Evolutionary conservation across 2,329 filamentous ascomycete species (phyloP).

Genomic region (Amauroascus niger): DNA sequence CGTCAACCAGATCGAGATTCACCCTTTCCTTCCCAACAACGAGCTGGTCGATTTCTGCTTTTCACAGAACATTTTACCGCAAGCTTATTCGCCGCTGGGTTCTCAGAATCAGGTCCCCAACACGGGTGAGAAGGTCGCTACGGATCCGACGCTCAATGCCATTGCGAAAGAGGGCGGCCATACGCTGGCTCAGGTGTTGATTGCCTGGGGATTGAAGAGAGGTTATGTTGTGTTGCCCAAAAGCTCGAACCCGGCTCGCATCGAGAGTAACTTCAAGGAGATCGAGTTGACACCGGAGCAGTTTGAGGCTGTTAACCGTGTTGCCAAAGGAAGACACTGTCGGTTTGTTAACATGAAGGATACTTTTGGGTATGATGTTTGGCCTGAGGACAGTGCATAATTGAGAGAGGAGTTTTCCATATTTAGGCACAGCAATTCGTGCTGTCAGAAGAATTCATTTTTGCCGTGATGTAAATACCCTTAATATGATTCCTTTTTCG

Average conservation of each 20-base stretch:
- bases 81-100: conserved; percentile 42
- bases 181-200: conserved; percentile 52
- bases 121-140: conserved; percentile 56
- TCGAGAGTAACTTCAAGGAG: conserved; percentile 58
- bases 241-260: conserved; percentile 56
- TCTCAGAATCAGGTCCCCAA: conserved; percentile 60
- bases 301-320: conserved; percentile 51
- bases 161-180: conserved; percentile 50
- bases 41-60: conserved; percentile 37
- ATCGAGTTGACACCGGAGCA: conserved; percentile 50
- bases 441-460: not conserved
- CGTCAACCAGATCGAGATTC: conserved; percentile 40
- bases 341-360: conserved; percentile 78
- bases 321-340: conserved; percentile 56
- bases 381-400: conserved; percentile 46
- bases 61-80: conserved; percentile 33
- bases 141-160: conserved; percentile 49
- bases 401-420: not conserved
- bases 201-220: conserved; percentile 56
- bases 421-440: too few relatives aligned
- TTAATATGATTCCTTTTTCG: not conserved
- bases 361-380: conserved; percentile 64
- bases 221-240: conserved; percentile 62
- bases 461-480: not conserved
- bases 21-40: conserved; percentile 41